Conservation (phyloP, 2,329 filamentous ascomycete species). For the Kalmusia sp. region DNA sequence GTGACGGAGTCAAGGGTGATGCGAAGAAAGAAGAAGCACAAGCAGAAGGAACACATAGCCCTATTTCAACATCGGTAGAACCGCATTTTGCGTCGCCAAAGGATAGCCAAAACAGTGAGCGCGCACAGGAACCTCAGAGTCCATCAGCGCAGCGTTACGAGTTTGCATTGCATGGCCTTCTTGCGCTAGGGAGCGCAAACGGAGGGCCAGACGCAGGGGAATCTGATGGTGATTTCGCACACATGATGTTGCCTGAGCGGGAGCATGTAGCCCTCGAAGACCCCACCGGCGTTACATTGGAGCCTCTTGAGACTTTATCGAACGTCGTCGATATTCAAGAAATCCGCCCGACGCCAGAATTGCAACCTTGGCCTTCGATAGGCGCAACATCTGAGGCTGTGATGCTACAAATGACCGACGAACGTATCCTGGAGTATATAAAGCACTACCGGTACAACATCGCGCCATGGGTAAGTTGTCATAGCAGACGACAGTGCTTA, state of each 20-base stretch:
- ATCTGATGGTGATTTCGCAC: neutral
- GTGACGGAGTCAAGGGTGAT: neutral
- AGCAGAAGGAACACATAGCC: neutral
- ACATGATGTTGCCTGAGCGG: neutral
- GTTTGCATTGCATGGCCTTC: constrained; percentile 27
- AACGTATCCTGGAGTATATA: constrained; percentile 44
- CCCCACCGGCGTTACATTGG: neutral
- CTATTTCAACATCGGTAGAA: neutral
- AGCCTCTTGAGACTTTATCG: neutral
- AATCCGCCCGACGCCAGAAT: neutral
- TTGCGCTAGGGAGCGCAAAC: constrained; percentile 21
- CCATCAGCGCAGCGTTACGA: constrained; percentile 26
- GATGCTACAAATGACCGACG: constrained; percentile 4
- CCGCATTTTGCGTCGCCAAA: neutral
- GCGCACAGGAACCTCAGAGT: neutral
- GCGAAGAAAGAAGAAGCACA: neutral
- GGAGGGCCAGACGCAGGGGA: neutral
- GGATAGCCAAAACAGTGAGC: neutral
- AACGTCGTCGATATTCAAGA: neutral
- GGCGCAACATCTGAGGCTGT: neutral
- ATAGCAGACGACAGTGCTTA: neutral
- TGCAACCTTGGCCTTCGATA: constrained; percentile 7
- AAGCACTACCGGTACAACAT: constrained; percentile 60
- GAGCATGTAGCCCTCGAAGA: neutral
- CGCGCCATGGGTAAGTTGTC: constrained; percentile 56